These are phyloP conservation scores for Thelonectria blattea DNA, from an alignment of 2,329 filamentous ascomycete species.

Conservation along the genomic window DNA sequence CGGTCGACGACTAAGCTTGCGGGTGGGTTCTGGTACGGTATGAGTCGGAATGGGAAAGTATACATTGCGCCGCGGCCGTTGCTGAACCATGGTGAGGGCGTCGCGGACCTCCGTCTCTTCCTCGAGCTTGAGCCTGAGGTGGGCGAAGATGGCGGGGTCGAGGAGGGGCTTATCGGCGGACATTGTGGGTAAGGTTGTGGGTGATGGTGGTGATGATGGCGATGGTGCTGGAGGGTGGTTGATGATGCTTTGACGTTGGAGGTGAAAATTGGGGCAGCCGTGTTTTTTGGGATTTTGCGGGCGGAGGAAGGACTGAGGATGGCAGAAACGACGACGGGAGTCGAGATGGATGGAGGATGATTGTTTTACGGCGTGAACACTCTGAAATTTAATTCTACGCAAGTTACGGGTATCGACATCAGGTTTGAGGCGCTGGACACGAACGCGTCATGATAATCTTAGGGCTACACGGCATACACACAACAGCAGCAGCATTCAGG, in stretches of 20 bases:
- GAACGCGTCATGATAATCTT: too few species aligned
- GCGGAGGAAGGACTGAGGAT: not conserved
- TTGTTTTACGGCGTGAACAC: not conserved
- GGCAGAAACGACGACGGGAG: not conserved
- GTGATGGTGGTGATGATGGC: constrained; percentile 2
- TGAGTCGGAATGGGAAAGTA: constrained; percentile 46
- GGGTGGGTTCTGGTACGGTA: constrained; percentile 55
- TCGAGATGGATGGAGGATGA: not conserved
- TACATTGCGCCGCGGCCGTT: constrained; percentile 55
- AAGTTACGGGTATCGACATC: too few species aligned
- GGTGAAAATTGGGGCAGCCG: constrained; percentile 14
- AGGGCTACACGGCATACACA: not conserved
- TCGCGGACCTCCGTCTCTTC: constrained; percentile 84
- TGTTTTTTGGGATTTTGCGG: not conserved
- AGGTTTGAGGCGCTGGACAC: too few species aligned
- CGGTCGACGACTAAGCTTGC: constrained; percentile 43
- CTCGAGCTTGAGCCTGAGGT: constrained; percentile 88
- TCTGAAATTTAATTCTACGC: not conserved
- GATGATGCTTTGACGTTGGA: constrained; percentile 9
- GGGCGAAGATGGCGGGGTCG: constrained; percentile 83
- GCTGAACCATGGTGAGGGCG: constrained; percentile 80
- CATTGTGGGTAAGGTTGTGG: constrained; percentile 33
- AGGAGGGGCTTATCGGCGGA: constrained; percentile 51
- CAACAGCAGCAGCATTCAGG: not conserved
- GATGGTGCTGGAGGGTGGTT: constrained; percentile 19